Evolutionary conservation across 2,329 filamentous ascomycete genomes (phyloP).

Genomic region (Aspergillus tanneri): DNA sequence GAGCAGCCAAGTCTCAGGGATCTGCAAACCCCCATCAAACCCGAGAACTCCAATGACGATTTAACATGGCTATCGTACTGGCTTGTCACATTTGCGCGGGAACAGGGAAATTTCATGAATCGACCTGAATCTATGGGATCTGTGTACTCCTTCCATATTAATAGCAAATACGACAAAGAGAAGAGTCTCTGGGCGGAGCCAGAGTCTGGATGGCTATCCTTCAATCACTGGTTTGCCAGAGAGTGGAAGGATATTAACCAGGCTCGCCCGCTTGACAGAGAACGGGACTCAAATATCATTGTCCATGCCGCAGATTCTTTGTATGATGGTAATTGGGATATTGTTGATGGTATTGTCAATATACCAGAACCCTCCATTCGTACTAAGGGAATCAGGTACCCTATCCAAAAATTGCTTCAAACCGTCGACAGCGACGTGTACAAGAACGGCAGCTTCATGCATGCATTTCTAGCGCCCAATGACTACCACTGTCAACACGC

Average conservation of each 20-base stretch:
- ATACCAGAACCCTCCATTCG: neutral
- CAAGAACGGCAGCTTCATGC: constrained; percentile 5
- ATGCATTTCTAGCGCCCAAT: constrained; percentile 8
- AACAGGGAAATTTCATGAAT: constrained; percentile 12
- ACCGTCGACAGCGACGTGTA: neutral
- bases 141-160: constrained; percentile 10
- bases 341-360: neutral
- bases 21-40: constrained; percentile 11
- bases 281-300: constrained; percentile 5
- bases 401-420: neutral
- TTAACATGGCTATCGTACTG: constrained; percentile 16
- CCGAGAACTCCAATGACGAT: neutral
- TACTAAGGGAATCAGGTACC: neutral
- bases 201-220: constrained; percentile 9
- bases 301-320: constrained; percentile 7
- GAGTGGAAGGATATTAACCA: constrained; percentile 5
- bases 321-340: constrained; percentile 3
- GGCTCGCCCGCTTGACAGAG: constrained; percentile 1
- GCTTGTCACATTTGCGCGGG: constrained; percentile 10
- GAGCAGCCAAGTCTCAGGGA: constrained; percentile 11
- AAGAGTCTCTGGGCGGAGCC: constrained; percentile 4
- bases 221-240: constrained; percentile 16
- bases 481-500: constrained; percentile 16
- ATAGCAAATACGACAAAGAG: constrained; percentile 3
- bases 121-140: constrained; percentile 7